Evolutionary conservation across 768 basidiomycete genomes (phyloP).

Genomic region (Zangia roseola): DNA sequence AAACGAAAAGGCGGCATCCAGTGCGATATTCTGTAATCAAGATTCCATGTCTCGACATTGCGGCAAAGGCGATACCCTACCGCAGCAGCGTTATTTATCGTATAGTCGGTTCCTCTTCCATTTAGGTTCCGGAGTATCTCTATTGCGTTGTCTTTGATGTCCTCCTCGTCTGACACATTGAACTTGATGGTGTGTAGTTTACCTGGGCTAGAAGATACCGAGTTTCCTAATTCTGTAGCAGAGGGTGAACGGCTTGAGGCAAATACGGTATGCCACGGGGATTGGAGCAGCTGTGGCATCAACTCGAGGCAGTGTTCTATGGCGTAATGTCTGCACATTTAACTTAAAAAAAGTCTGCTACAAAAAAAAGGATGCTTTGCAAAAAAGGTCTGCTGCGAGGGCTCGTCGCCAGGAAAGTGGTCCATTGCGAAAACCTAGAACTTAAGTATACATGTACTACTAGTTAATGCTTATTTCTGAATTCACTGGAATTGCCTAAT

Average conservation of each 20-base stretch:
- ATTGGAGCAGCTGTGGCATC: neutral
- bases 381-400: too few relatives aligned
- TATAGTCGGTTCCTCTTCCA: constrained; percentile 32
- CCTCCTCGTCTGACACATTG: constrained; percentile 25
- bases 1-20: constrained; percentile 27
- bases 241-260: constrained; percentile 13
- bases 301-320: constrained; percentile 7
- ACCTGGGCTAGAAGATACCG: constrained; percentile 13
- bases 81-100: constrained; percentile 36
- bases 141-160: constrained; percentile 22
- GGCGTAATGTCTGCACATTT: too few relatives aligned
- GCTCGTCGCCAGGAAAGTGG: too few relatives aligned
- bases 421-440: too few relatives aligned
- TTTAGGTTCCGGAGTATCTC: constrained; percentile 25
- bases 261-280: constrained; percentile 14
- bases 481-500: too few relatives aligned
- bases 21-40: constrained; percentile 12
- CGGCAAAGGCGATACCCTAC: constrained; percentile 19
- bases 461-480: too few relatives aligned
- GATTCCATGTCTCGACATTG: neutral
- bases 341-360: too few relatives aligned
- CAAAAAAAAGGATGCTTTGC: too few relatives aligned
- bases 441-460: too few relatives aligned
- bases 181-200: constrained; percentile 31
- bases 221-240: constrained; percentile 1